These are phyloP conservation scores for Alternaria sp. DNA, from an alignment of 2,329 filamentous ascomycete species.

Conservation along the genomic window DNA sequence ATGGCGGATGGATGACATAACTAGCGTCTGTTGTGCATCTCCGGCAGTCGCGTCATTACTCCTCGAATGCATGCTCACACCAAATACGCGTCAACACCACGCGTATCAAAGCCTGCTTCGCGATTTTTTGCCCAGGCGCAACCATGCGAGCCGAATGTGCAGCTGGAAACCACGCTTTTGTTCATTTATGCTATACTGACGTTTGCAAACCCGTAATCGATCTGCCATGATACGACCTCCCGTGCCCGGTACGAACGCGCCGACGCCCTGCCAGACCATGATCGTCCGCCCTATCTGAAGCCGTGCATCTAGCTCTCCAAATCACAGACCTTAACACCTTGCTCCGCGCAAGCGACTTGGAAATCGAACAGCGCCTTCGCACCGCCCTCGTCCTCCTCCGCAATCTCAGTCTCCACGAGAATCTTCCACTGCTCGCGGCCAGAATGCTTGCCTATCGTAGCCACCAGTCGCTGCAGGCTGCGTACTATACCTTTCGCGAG, in stretches of 20 bases:
- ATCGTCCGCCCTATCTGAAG: not conserved
- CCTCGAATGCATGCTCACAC: not conserved
- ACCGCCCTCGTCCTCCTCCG: slow-evolving; percentile 1
- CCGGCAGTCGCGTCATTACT: not conserved
- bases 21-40: not conserved
- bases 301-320: not conserved
- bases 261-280: not conserved
- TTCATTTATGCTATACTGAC: not conserved
- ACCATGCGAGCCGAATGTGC: not conserved
- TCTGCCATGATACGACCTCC: not conserved
- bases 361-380: not conserved
- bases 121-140: not conserved
- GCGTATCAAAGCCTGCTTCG: not conserved
- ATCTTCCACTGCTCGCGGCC: slow-evolving; percentile 6
- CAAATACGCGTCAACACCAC: not conserved
- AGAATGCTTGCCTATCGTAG: not conserved
- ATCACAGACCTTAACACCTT: not conserved
- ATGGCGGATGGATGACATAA: not conserved
- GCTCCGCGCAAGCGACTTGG: not conserved
- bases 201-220: not conserved
- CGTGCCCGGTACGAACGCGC: not conserved
- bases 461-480: slow-evolving; percentile 2
- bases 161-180: not conserved
- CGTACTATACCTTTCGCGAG: not conserved
- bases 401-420: not conserved